Evolutionary conservation across 164 flowering plant species (phyloP), one percentile per base, ranked within the genome.

Genomic region (Cinnamomum chago): DNA sequence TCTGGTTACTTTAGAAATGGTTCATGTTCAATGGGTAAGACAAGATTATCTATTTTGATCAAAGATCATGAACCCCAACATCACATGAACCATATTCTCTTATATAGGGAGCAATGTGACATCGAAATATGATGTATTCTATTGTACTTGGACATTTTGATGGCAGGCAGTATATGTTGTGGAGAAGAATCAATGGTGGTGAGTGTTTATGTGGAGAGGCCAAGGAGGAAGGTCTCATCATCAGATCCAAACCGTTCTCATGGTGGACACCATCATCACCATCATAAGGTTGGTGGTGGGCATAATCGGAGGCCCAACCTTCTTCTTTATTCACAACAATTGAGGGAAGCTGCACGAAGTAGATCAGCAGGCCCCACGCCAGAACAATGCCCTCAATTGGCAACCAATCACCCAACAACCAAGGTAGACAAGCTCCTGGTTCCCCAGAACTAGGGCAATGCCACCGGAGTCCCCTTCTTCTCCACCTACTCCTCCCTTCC

Each of bases 241-340:
- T 72, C 67, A 18, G 70, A 72, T 65, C 70, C 69, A 1, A 67
- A 62, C 17, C 77, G 65, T 24, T 78, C 30, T 11, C 79, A 75
- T 65, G 80, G 60, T 23, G 80, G 73, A 30, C 62, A 13, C n/a
- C n/a, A n/a, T n/a, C n/a, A n/a, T n/a, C n/a, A n/a, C n/a, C n/a
- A n/a, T n/a, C 17, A 66, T 28, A 28, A 28, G 60, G 17, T 55
- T 4, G 77, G 58, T 50, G 72, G 76, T 60, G 77, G 88, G 27
- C 76, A 81, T 51, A 74, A 83, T 72, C 87, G 90, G 70, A 86
- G 80, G 76, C 86, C 90, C 7, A 84, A 85, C 70, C 89, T 90
- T 76, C 89, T 90, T 67, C 75, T 50, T 62, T 87, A 88, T 71
- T 76, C 86, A 0, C 88, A 75, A 30, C 68, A 76, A 50, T 84